A percentile compares a stretch with the other conserved stretches of the same genome.
These are phyloP conservation scores for Pyrrhoderma noxium DNA, from an alignment of 1,284 basidiomycete genomes.

Conservation along the genomic window DNA sequence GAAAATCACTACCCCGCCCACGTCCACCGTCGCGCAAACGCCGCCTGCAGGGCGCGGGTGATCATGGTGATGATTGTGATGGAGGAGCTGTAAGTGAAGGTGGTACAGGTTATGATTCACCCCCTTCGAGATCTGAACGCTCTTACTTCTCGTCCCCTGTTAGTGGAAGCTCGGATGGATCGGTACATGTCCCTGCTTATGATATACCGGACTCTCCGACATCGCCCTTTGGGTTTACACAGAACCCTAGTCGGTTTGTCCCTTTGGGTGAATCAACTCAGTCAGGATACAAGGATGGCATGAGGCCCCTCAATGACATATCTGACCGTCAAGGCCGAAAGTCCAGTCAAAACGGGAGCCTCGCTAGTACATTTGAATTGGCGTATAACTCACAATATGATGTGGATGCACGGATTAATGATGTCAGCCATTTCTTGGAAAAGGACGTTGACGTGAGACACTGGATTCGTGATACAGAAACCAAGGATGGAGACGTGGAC, in stretches of 20 bases:
- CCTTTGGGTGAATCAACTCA: slow-evolving; percentile 34
- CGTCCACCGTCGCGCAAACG: slow-evolving; percentile 29
- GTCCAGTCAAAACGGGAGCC: neutral
- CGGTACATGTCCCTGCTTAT: slow-evolving; percentile 17
- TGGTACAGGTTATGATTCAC: slow-evolving; percentile 8
- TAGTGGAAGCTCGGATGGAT: slow-evolving; percentile 26
- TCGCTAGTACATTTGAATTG: neutral
- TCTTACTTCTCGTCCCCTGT: slow-evolving; percentile 38
- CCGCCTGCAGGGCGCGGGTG: slow-evolving; percentile 14
- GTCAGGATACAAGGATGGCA: neutral
- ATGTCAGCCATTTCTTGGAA: slow-evolving; percentile 36
- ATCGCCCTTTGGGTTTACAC: slow-evolving; percentile 33
- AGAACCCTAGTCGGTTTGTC: slow-evolving; percentile 31
- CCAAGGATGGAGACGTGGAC: slow-evolving; percentile 22
- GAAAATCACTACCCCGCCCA: slow-evolving; percentile 28
- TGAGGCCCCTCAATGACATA: neutral
- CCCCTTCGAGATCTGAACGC: slow-evolving; percentile 29
- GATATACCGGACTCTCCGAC: slow-evolving; percentile 28
- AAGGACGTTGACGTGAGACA: slow-evolving; percentile 39
- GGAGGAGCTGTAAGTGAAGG: slow-evolving; percentile 6
- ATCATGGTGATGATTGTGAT: neutral
- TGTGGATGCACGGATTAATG: slow-evolving; percentile 35
- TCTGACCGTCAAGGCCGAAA: too few species aligned
- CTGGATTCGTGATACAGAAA: slow-evolving; percentile 34
- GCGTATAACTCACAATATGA: slow-evolving; percentile 43